Evolutionary conservation across 306 rosid species (phyloP).

Genomic region (Vigna reflexopilosa): DNA sequence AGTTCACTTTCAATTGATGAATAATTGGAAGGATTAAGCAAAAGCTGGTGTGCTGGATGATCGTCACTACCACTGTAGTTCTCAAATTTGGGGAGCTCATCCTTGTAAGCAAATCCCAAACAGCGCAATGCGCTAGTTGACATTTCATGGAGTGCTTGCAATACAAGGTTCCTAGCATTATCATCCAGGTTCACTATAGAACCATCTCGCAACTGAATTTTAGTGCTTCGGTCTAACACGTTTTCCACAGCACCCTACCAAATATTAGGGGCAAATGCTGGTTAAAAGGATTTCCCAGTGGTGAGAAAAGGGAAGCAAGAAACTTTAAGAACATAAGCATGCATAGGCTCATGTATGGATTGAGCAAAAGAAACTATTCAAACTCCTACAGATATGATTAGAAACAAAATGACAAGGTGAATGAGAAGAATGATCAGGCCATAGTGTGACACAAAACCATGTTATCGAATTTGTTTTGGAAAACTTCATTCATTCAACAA

Average conservation of each 20-base stretch:
- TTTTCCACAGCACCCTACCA: conserved; percentile 92
- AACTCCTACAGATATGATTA: background rate
- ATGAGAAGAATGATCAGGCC: background rate
- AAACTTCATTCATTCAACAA: background rate
- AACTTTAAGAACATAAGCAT: conserved; percentile 7
- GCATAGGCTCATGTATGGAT: background rate
- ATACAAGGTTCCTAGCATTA: conserved; percentile 58
- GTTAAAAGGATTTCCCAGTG: conserved; percentile 6
- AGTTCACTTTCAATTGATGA: conserved; percentile 81
- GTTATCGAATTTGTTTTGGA: conserved; percentile 16
- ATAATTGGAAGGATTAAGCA: conserved; percentile 87
- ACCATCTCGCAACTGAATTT: conserved; percentile 78
- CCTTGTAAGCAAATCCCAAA: conserved; percentile 96
- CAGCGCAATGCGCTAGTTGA: conserved; percentile 89
- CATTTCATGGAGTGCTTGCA: conserved; percentile 82
- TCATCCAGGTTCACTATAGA: conserved; percentile 65
- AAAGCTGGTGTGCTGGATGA: conserved; percentile 88
- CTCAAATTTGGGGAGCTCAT: conserved; percentile 60
- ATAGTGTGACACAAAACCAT: background rate
- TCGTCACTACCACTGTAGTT: conserved; percentile 75
- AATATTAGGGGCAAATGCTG: conserved; percentile 40
- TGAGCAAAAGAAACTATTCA: background rate
- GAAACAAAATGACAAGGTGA: background rate
- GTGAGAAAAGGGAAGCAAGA: conserved; percentile 21
- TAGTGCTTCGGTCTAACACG: conserved; percentile 80